These are phyloP conservation scores for Cryptosporidium viatorum DNA, from an alignment of 169 alveolate genomes.

Conservation along the genomic window DNA sequence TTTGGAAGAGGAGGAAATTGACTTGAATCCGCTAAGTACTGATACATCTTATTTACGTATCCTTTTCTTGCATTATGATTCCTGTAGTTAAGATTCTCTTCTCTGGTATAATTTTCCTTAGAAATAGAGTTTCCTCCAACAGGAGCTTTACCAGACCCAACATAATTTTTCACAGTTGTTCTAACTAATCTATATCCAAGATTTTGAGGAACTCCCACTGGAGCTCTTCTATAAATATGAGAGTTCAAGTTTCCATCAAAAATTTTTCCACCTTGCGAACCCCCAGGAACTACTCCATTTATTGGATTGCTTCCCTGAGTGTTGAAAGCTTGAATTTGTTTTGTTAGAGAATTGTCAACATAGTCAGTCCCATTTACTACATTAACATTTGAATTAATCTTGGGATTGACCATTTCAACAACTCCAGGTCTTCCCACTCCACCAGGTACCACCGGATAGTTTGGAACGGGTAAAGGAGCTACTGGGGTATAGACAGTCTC, in stretches of 20 bases:
- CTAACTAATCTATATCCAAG: slow-evolving; percentile 37
- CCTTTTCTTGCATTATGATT: slow-evolving; percentile 3
- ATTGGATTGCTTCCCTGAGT: slow-evolving; percentile 25
- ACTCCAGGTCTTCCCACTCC: background rate
- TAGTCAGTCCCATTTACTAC: background rate
- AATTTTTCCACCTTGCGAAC: slow-evolving; percentile 1
- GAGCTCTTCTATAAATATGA: background rate
- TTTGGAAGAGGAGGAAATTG: slow-evolving; percentile 74
- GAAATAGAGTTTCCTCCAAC: background rate
- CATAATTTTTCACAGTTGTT: slow-evolving; percentile 9
- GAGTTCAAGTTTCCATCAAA: background rate
- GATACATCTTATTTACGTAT: slow-evolving; percentile 56
- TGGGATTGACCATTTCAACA: background rate
- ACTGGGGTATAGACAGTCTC: slow-evolving; percentile 67
- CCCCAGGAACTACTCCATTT: slow-evolving; percentile 6
- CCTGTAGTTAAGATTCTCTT: slow-evolving; percentile 8
- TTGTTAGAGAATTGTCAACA: background rate
- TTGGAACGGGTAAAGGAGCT: slow-evolving; percentile 31
- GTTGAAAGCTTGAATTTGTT: background rate
- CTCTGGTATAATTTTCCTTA: slow-evolving; percentile 5
- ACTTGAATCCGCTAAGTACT: slow-evolving; percentile 57
- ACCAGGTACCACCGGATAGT: background rate
- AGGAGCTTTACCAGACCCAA: background rate
- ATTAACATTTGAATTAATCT: background rate
- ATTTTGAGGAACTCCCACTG: slow-evolving; percentile 4